Base-by-base conservation (phyloP, 257 asterid genomes). In the Salvia miltiorrhiza region DNA sequence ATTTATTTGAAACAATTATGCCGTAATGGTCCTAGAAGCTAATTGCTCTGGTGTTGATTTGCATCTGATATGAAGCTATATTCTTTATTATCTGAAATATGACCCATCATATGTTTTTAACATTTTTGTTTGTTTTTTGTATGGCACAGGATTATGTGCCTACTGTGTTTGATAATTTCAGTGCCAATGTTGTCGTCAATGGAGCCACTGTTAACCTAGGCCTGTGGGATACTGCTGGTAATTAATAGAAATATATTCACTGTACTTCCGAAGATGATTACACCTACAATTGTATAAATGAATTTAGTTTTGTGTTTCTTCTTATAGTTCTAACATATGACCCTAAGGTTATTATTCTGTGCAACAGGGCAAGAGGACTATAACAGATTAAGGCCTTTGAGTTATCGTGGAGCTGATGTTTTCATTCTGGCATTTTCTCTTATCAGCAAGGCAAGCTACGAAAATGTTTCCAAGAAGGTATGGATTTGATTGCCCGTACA, bases 221-320 rank as follows among this genome's bases (percentile, higher is more conserved):
- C 67, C 88, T 88, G 61, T 88, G 95, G 95, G 95, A 88, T 78
- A 88, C 95, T 59, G 95, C 95, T 60, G 95, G 95, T 88, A 76
- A 71, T 45, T 59, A 58, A 11, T 7, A 54, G 35, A 65, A 30
- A 9, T 53, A 19, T 63, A 16, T 39, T 57, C 8, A 32, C 37
- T 49, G 41, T 58, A 35, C 67, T 64, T 54, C 19, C 19, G 19
- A 23, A 66, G 68, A 47, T 77, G 77, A 44, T 67, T 37, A 13
- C 8, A 30, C 30, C 17, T 62, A 30, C 57, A 35, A 11, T 11
- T 7, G 1, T 67, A 41, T 55, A 12, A 32, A 40, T 44, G 52
- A 26, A 16, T 30, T 62, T 78, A 23, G 54, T 39, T 17, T 40
- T 32, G 23, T 54, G 10, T n/a, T 67, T 74, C 55, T 45, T 68